Conservation (phyloP, 208 protist species). For the Leishmania major region DNA sequence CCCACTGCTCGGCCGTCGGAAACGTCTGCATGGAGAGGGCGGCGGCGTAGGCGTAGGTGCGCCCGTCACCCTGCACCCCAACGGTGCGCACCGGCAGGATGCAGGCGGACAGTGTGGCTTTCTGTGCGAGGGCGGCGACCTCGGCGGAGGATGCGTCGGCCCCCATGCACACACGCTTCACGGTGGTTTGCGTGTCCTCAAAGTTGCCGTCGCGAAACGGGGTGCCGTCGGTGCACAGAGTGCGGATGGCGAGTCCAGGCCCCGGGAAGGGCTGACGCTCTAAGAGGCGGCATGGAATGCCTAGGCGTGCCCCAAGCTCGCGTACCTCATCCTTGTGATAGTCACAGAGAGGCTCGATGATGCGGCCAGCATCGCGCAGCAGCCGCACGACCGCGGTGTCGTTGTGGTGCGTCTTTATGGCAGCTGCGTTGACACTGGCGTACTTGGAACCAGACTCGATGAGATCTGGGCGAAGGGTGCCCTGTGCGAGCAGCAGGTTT, state of each 20-base stretch:
- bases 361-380: slow-evolving; percentile 92
- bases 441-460: slow-evolving; percentile 95
- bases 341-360: slow-evolving; percentile 97
- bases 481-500: slow-evolving; percentile 90
- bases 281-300: slow-evolving; percentile 93
- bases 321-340: slow-evolving; percentile 99
- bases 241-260: slow-evolving; percentile 97
- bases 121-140: slow-evolving; percentile 12
- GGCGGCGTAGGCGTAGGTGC: slow-evolving; percentile 95
- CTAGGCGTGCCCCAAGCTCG: slow-evolving; percentile 92
- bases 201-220: slow-evolving; percentile 56
- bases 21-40: slow-evolving; percentile 73
- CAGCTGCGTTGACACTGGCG: slow-evolving; percentile 86
- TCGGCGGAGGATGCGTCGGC: slow-evolving; percentile 5
- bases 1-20: slow-evolving; percentile 75
- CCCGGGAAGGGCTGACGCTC: slow-evolving; percentile 96
- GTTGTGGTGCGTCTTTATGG: slow-evolving; percentile 99
- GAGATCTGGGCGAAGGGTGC: slow-evolving; percentile 97
- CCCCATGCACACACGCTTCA: slow-evolving; percentile 37
- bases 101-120: slow-evolving; percentile 31
- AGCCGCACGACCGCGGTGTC: slow-evolving; percentile 95
- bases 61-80: slow-evolving; percentile 97
- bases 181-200: slow-evolving; percentile 38
- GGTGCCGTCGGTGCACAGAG: slow-evolving; percentile 90
- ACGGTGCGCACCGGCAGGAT: slow-evolving; percentile 95